These are phyloP conservation scores for Leccinum disarticulatum DNA, from an alignment of 768 basidiomycete species.

Conservation along the genomic window DNA sequence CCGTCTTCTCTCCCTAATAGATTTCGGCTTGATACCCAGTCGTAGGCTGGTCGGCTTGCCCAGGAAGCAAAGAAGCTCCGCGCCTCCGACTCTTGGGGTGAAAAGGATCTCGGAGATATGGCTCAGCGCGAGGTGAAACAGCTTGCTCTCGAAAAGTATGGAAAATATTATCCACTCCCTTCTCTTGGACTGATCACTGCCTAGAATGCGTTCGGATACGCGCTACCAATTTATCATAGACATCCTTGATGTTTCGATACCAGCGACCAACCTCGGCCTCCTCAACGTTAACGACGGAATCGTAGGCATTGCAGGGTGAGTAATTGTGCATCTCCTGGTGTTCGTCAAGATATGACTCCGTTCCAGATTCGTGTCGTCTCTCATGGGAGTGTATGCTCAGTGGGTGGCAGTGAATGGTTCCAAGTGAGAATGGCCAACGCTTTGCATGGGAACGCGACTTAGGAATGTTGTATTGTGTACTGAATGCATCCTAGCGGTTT, in stretches of 20 bases:
- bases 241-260: slow-evolving; percentile 84
- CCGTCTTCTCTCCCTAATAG: not conserved
- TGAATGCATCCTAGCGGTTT: slow-evolving; percentile 10
- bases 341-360: slow-evolving; percentile 4
- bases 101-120: slow-evolving; percentile 68
- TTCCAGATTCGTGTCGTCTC: slow-evolving; percentile 63
- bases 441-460: not conserved
- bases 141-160: slow-evolving; percentile 55
- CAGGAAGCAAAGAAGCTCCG: slow-evolving; percentile 58
- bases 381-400: slow-evolving; percentile 67
- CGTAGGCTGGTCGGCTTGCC: slow-evolving; percentile 58
- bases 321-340: slow-evolving; percentile 15
- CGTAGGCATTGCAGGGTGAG: slow-evolving; percentile 84
- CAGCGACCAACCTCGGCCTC: slow-evolving; percentile 77
- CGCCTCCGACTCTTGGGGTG: slow-evolving; percentile 45
- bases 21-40: not conserved
- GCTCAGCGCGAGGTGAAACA: slow-evolving; percentile 65
- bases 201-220: slow-evolving; percentile 61
- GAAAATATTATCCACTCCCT: slow-evolving; percentile 7
- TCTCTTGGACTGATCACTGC: slow-evolving; percentile 7
- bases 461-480: slow-evolving; percentile 1
- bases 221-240: slow-evolving; percentile 85
- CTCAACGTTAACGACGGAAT: slow-evolving; percentile 80
- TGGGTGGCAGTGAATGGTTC: slow-evolving; percentile 54
- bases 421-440: slow-evolving; percentile 31